phyloP scores from a whole-genome alignment of 2,329 filamentous ascomycete species.

The Neophaeococcomyces aloes region DNA sequence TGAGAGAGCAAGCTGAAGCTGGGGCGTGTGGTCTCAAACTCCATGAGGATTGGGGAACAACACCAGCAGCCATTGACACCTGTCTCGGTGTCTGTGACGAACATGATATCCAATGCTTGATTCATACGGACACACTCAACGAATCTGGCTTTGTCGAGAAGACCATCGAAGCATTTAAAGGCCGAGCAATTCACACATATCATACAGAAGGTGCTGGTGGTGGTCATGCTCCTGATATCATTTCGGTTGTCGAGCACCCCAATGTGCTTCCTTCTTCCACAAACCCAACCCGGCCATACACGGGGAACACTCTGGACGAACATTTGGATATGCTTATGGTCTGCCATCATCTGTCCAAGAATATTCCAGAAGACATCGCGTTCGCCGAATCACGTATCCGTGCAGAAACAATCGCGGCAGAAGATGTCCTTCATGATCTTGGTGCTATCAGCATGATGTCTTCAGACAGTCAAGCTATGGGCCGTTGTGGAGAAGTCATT shows the following conservation, averaged over 20 bases:
- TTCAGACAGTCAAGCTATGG: slow-evolving; percentile 93
- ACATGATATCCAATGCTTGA: slow-evolving; percentile 82
- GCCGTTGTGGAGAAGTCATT: slow-evolving; percentile 86
- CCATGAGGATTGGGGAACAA: slow-evolving; percentile 92
- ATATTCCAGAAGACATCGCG: slow-evolving; percentile 90
- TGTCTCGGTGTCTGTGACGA: slow-evolving; percentile 82
- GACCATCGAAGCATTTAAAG: slow-evolving; percentile 74
- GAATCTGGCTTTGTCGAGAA: slow-evolving; percentile 95
- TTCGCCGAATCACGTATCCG: slow-evolving; percentile 93
- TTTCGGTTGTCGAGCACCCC: slow-evolving; percentile 75
- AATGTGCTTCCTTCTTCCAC: slow-evolving; percentile 87
- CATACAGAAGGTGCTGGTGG: slow-evolving; percentile 93
- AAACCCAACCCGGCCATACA: slow-evolving; percentile 85
- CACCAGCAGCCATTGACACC: slow-evolving; percentile 80
- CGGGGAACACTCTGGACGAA: slow-evolving; percentile 84
- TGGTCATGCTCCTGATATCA: slow-evolving; percentile 92
- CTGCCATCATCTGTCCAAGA: slow-evolving; percentile 83
- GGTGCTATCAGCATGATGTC: slow-evolving; percentile 98
- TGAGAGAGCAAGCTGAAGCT: slow-evolving; percentile 70
- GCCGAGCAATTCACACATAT: slow-evolving; percentile 87
- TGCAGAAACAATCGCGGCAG: slow-evolving; percentile 89
- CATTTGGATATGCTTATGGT: slow-evolving; percentile 99
- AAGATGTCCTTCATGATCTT: slow-evolving; percentile 89
- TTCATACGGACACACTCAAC: slow-evolving; percentile 93
- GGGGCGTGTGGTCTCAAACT: slow-evolving; percentile 86